Evolutionary conservation across 1,284 basidiomycete genomes (phyloP).

Genomic region (Termitomyces sp.): DNA sequence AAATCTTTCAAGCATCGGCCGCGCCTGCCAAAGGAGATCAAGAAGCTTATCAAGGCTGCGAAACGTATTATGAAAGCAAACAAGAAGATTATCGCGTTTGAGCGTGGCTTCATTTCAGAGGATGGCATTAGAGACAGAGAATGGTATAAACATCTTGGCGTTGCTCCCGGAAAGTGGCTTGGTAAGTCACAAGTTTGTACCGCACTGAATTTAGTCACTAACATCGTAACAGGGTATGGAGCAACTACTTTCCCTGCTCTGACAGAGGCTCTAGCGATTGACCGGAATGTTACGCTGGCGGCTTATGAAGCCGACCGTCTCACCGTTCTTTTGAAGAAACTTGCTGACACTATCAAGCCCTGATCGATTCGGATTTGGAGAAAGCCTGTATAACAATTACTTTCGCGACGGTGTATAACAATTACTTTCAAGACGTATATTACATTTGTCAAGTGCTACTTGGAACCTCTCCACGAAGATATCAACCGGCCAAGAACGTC

Average conservation of each 20-base stretch:
- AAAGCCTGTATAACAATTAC: background rate
- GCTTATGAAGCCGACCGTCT: conserved; percentile 65
- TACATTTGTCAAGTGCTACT: background rate
- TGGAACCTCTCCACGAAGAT: no score
- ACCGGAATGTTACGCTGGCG: conserved; percentile 58
- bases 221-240: conserved; percentile 60
- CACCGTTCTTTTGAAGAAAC: conserved; percentile 45
- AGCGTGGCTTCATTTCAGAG: conserved; percentile 80
- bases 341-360: conserved; percentile 41
- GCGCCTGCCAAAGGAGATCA: conserved; percentile 25
- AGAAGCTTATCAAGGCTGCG: conserved; percentile 54
- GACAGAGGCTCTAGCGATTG: conserved; percentile 74
- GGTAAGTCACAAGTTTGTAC: conserved; percentile 39
- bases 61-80: conserved; percentile 66
- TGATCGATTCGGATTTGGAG: conserved; percentile 6
- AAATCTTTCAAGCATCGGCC: background rate
- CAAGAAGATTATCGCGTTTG: conserved; percentile 69
- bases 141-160: conserved; percentile 82
- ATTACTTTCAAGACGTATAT: background rate
- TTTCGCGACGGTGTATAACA: background rate
- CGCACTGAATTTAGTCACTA: conserved; percentile 4
- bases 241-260: conserved; percentile 83
- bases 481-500: no score
- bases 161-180: conserved; percentile 87
- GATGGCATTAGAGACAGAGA: conserved; percentile 73